These are phyloP conservation scores for Platismatia glauca DNA, from an alignment of 495 filamentous ascomycete species.

Conservation along the genomic window DNA sequence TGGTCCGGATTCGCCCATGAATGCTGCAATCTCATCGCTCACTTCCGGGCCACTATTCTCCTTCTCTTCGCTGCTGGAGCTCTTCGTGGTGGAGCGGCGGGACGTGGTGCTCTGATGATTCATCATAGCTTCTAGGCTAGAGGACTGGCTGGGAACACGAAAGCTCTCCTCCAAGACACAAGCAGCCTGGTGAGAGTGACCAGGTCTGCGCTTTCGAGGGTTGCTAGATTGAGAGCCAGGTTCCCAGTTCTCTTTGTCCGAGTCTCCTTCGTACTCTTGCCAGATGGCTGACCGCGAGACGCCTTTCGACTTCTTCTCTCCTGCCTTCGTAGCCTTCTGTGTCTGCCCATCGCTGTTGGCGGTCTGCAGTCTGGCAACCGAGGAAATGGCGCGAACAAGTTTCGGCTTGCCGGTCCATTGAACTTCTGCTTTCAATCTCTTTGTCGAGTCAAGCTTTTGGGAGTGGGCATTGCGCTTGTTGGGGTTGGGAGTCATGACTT, in stretches of 20 bases:
- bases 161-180: conserved; percentile 39
- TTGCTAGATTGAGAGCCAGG: conserved; percentile 42
- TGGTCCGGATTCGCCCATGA: conserved; percentile 59
- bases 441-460: conserved; percentile 39
- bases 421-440: conserved; percentile 34
- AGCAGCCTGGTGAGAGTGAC: background rate
- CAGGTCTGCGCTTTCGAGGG: conserved; percentile 22
- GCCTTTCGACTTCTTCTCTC: conserved; percentile 22
- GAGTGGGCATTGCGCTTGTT: conserved; percentile 57
- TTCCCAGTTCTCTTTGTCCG: conserved; percentile 92
- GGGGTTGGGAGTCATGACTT: conserved; percentile 38
- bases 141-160: conserved; percentile 23
- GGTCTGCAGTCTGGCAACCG: conserved; percentile 57
- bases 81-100: background rate
- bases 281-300: conserved; percentile 25
- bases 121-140: conserved; percentile 15
- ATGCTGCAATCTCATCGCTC: conserved; percentile 54
- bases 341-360: conserved; percentile 17
- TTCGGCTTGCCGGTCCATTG: conserved; percentile 51
- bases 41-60: conserved; percentile 32
- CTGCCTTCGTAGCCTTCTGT: conserved; percentile 7
- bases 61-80: conserved; percentile 22
- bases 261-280: conserved; percentile 52
- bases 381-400: conserved; percentile 55
- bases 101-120: background rate